A percentile compares a stretch with the other conserved stretches of the same genome.
phyloP scores from a whole-genome alignment of 768 basidiomycete genomes.

The Peribolospora baueri region DNA sequence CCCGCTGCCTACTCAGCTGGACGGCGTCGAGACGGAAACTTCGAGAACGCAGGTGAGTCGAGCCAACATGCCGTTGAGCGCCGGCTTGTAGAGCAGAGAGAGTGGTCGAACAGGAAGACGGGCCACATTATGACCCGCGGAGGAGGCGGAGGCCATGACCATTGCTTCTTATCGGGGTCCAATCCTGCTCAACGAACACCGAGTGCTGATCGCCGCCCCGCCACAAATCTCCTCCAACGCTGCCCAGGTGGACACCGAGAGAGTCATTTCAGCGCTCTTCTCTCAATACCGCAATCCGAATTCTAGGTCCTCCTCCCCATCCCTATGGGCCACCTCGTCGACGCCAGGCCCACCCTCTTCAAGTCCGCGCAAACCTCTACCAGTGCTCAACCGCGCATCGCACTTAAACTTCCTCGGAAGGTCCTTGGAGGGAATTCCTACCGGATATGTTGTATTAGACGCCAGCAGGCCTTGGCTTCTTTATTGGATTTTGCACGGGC shows the following conservation, averaged over 20 bases:
- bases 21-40: conserved; percentile 22
- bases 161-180: no score
- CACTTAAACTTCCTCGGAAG: conserved; percentile 38
- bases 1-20: background rate
- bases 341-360: background rate
- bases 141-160: no score
- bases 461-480: conserved; percentile 88
- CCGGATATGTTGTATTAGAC: conserved; percentile 57
- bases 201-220: no score
- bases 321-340: background rate
- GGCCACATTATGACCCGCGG: no score
- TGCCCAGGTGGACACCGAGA: conserved; percentile 29
- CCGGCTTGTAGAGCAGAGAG: conserved; percentile 5
- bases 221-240: no score
- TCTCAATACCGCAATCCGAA: conserved; percentile 10
- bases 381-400: conserved; percentile 15
- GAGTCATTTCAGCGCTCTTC: conserved; percentile 31
- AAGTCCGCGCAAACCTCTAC: background rate
- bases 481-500: conserved; percentile 74
- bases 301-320: background rate
- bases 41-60: conserved; percentile 21
- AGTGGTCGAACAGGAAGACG: no score
- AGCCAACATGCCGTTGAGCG: conserved; percentile 17
- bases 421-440: conserved; percentile 53
- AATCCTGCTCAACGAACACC: no score